A percentile compares a stretch with the other conserved stretches of the same genome.
Evolutionary conservation across 2,329 filamentous ascomycete species (phyloP).

Genomic region (Stachybotrys elegans): DNA sequence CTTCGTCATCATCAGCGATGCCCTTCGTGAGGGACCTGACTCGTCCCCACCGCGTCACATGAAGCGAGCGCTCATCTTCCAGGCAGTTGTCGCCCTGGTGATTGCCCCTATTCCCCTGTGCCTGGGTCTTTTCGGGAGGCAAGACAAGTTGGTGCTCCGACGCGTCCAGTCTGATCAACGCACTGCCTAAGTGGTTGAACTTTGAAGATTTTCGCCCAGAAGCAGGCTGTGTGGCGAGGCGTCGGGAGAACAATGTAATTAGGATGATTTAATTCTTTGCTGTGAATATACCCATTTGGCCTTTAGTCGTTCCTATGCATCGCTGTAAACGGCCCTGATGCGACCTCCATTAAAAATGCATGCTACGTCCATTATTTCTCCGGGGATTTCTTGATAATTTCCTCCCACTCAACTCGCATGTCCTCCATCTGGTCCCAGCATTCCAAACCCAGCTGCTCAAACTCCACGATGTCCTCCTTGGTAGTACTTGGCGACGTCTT

Average conservation of each 20-base stretch:
- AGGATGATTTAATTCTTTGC: not conserved
- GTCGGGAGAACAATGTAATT: not conserved
- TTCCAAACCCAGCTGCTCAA: conserved; percentile 55
- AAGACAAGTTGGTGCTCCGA: conserved; percentile 43
- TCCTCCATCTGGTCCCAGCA: conserved; percentile 70
- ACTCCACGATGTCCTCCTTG: conserved; percentile 52
- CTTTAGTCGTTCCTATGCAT: too few relatives aligned
- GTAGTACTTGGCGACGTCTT: conserved; percentile 54
- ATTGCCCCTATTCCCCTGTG: conserved; percentile 63
- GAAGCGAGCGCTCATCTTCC: conserved; percentile 70
- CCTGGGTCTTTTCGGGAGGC: conserved; percentile 65
- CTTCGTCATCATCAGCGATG: conserved; percentile 80
- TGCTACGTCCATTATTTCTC: too few relatives aligned
- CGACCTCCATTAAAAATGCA: too few relatives aligned
- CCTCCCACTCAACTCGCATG: conserved; percentile 63
- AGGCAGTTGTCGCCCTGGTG: conserved; percentile 63
- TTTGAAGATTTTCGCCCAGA: too few relatives aligned
- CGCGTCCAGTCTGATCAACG: conserved; percentile 40
- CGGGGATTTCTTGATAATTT: too few relatives aligned
- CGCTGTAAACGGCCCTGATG: too few relatives aligned
- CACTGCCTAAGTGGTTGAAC: not conserved
- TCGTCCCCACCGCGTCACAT: conserved; percentile 65
- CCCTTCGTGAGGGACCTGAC: conserved; percentile 52
- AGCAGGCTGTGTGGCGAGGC: not conserved
- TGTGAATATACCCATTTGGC: not conserved